Percentiles rank a stretch among this genome's conserved stretches.
Evolutionary conservation across 2,329 filamentous ascomycete genomes (phyloP).

Genomic region (Monosporascus sp.): DNA sequence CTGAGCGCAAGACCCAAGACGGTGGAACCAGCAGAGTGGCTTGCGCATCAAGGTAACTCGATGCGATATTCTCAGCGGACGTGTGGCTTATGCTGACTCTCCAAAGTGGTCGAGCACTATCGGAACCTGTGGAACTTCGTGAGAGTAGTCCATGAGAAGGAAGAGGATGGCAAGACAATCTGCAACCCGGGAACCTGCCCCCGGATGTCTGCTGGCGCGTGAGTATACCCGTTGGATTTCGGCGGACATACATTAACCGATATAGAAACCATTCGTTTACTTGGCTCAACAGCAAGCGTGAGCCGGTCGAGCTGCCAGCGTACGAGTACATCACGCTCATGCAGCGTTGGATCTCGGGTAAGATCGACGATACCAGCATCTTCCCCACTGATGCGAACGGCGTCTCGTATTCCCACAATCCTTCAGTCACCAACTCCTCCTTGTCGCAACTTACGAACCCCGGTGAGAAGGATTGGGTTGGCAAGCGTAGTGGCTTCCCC

Average conservation of each 20-base stretch:
- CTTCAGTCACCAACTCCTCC: constrained; percentile 52
- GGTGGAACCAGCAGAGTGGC: constrained; percentile 91
- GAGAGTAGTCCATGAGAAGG: constrained; percentile 79
- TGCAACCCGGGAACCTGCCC: constrained; percentile 83
- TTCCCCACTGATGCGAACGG: constrained; percentile 82
- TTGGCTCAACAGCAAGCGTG: constrained; percentile 84
- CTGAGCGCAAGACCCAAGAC: constrained; percentile 88
- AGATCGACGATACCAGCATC: constrained; percentile 83
- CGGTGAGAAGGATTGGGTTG: constrained; percentile 70
- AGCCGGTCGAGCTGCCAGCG: constrained; percentile 87
- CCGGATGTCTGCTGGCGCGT: constrained; percentile 92
- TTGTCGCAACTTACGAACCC: constrained; percentile 58
- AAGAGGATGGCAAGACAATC: constrained; percentile 69
- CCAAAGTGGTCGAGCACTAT: constrained; percentile 83
- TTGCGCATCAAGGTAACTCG: constrained; percentile 80
- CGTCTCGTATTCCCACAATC: constrained; percentile 60
- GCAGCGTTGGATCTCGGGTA: constrained; percentile 95
- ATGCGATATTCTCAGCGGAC: not conserved
- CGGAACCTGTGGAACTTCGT: constrained; percentile 86
- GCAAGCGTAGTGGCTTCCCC: constrained; percentile 89
- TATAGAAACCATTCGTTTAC: constrained; percentile 85
- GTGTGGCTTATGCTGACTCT: constrained; percentile 9
- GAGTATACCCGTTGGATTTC: constrained; percentile 36
- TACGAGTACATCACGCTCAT: constrained; percentile 93
- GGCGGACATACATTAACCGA: constrained; percentile 1